Conservation (phyloP, 2,329 filamentous ascomycete species). For the Xylogone sp. region DNA sequence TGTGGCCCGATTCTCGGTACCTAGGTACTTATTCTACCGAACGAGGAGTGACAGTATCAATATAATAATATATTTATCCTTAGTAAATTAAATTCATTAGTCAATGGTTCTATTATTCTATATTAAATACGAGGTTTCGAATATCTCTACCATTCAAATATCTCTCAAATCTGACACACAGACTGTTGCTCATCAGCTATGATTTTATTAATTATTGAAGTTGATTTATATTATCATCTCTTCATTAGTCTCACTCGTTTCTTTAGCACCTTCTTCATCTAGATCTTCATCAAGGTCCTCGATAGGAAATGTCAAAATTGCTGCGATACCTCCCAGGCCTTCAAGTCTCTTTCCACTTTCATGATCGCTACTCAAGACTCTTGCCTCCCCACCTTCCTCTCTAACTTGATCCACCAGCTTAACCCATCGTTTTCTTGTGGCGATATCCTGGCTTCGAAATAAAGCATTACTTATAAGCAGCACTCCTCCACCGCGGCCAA, state of each 20-base stretch:
- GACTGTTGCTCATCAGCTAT: no score
- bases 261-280: constrained; percentile 34
- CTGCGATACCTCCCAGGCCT: constrained; percentile 81
- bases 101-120: no score
- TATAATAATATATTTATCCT: no score
- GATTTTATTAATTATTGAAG: no score
- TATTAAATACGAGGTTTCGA: no score
- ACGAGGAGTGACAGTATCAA: no score
- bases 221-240: constrained; percentile 1
- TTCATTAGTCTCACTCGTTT: constrained; percentile 6
- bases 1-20: no score
- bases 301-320: constrained; percentile 86
- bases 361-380: constrained; percentile 88
- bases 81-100: no score
- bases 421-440: constrained; percentile 76
- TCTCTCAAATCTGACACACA: no score
- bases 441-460: constrained; percentile 79
- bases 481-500: constrained; percentile 80
- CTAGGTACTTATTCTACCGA: no score
- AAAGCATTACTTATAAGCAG: constrained; percentile 83
- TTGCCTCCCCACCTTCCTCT: constrained; percentile 79
- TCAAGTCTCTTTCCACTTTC: constrained; percentile 87
- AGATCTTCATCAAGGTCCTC: constrained; percentile 73
- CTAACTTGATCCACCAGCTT: constrained; percentile 83
- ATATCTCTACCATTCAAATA: no score